Percentiles rank a stretch among this genome's conserved stretches.
These are phyloP conservation scores for Ophiocordyceps polyrhachis-furcata DNA, from an alignment of 2,329 filamentous ascomycete species.

Conservation along the genomic window DNA sequence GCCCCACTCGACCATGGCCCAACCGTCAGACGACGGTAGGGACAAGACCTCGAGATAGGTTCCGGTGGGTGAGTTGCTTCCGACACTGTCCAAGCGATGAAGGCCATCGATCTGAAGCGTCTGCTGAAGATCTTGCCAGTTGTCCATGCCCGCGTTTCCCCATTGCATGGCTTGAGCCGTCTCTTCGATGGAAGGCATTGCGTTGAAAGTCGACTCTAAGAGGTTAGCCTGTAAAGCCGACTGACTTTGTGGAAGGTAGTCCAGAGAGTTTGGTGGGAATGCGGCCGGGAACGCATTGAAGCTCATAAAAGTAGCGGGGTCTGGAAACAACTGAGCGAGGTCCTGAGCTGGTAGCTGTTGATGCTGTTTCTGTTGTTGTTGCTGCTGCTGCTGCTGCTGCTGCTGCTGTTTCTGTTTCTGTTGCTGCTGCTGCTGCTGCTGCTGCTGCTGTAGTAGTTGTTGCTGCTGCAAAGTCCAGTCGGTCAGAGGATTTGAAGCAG, in stretches of 20 bases:
- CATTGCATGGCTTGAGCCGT: slow-evolving; percentile 36
- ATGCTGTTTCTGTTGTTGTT: slow-evolving; percentile 13
- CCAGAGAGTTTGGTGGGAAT: slow-evolving; percentile 37
- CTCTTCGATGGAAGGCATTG: slow-evolving; percentile 37
- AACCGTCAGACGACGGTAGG: slow-evolving; percentile 63
- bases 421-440: slow-evolving; percentile 21
- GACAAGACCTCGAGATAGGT: slow-evolving; percentile 73
- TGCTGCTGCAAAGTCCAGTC: slow-evolving; percentile 42
- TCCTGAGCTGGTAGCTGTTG: slow-evolving; percentile 21
- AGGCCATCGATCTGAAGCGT: slow-evolving; percentile 32
- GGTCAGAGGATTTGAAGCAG: slow-evolving; percentile 31
- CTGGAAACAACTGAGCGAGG: slow-evolving; percentile 35
- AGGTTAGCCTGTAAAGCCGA: slow-evolving; percentile 42
- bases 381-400: slow-evolving; percentile 13
- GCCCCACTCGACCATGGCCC: slow-evolving; percentile 63
- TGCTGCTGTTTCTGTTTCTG: slow-evolving; percentile 20
- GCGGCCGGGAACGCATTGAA: slow-evolving; percentile 32
- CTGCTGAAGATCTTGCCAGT: slow-evolving; percentile 65
- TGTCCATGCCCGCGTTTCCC: slow-evolving; percentile 44
- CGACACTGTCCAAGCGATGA: slow-evolving; percentile 20
- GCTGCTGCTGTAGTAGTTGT: slow-evolving; percentile 25
- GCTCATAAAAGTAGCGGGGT: slow-evolving; percentile 34
- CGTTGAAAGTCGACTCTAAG: slow-evolving; percentile 44
- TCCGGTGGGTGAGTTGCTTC: slow-evolving; percentile 25
- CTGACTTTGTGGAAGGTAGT: slow-evolving; percentile 44